These are phyloP conservation scores for Sambucus nigra DNA, from an alignment of 129 eudicot species.

Conservation along the genomic window DNA sequence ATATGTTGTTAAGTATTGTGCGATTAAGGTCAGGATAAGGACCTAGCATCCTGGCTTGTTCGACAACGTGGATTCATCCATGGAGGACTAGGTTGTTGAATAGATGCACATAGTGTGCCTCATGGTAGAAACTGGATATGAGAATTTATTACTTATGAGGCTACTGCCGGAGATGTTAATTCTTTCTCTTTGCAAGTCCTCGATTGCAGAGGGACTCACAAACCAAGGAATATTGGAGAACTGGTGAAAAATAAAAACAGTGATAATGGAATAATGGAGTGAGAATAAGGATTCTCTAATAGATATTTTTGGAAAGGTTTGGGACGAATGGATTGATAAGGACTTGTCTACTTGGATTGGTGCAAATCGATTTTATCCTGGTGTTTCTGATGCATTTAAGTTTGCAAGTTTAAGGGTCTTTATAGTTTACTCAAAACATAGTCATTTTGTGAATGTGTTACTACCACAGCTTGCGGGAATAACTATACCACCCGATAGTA, in stretches of 20 bases:
- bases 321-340: slow-evolving; percentile 95
- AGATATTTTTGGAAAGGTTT: slow-evolving; percentile 81
- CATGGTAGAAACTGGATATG: slow-evolving; percentile 98
- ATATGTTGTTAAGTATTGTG: too few relatives aligned
- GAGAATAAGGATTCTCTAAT: slow-evolving; percentile 71
- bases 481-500: slow-evolving; percentile 78
- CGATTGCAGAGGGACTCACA: slow-evolving; percentile 86
- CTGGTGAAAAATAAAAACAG: slow-evolving; percentile 66
- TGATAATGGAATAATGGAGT: slow-evolving; percentile 74
- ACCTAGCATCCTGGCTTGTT: too few relatives aligned
- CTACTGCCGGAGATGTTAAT: slow-evolving; percentile 64
- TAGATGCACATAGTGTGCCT: too few relatives aligned
- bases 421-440: slow-evolving; percentile 91
- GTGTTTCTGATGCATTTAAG: slow-evolving; percentile 93
- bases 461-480: slow-evolving; percentile 89
- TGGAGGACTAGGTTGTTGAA: too few relatives aligned
- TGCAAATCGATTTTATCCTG: slow-evolving; percentile 95
- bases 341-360: slow-evolving; percentile 89
- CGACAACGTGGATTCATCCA: too few relatives aligned
- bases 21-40: too few relatives aligned
- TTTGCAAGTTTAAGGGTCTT: slow-evolving; percentile 82
- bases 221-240: slow-evolving; percentile 61
- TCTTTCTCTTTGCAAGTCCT: slow-evolving; percentile 65
- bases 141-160: slow-evolving; percentile 80
- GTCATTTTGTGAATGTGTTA: slow-evolving; percentile 81